Evolutionary conservation across 768 basidiomycete genomes (phyloP).

Genomic region (Panellus pusillus): DNA sequence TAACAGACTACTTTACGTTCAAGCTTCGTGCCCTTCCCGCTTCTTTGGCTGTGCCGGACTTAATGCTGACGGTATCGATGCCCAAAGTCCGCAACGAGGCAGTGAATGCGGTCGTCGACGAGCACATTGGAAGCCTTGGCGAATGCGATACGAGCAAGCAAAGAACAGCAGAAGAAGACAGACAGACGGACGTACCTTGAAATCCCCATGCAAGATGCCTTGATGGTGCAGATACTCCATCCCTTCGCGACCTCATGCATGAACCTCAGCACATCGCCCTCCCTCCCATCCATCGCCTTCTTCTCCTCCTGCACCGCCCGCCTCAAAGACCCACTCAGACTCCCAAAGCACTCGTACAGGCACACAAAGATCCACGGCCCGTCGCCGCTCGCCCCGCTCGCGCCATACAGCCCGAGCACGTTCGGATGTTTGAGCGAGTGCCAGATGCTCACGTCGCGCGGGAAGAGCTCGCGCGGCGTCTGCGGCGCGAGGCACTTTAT

Average conservation of each 20-base stretch:
- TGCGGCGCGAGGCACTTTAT: slow-evolving; percentile 67
- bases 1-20: too few relatives aligned
- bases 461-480: slow-evolving; percentile 62
- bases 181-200: slow-evolving; percentile 51
- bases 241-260: slow-evolving; percentile 71
- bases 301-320: slow-evolving; percentile 27
- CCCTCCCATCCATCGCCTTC: slow-evolving; percentile 25
- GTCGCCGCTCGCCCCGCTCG: slow-evolving; percentile 67
- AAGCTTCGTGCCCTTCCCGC: too few relatives aligned
- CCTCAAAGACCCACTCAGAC: slow-evolving; percentile 35
- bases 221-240: slow-evolving; percentile 76
- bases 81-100: neutral
- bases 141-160: neutral
- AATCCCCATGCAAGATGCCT: slow-evolving; percentile 74
- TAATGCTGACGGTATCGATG: neutral
- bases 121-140: neutral
- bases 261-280: slow-evolving; percentile 52
- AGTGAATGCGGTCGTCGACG: neutral
- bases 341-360: slow-evolving; percentile 66
- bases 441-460: slow-evolving; percentile 75
- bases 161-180: neutral
- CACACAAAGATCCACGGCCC: slow-evolving; percentile 80
- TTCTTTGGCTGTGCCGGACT: too few relatives aligned
- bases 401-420: slow-evolving; percentile 73
- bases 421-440: slow-evolving; percentile 63